Percentiles rank a stretch among this genome's conserved stretches.
These are phyloP conservation scores for Aspergillus leporis DNA, from an alignment of 495 filamentous ascomycete species.

Conservation along the genomic window DNA sequence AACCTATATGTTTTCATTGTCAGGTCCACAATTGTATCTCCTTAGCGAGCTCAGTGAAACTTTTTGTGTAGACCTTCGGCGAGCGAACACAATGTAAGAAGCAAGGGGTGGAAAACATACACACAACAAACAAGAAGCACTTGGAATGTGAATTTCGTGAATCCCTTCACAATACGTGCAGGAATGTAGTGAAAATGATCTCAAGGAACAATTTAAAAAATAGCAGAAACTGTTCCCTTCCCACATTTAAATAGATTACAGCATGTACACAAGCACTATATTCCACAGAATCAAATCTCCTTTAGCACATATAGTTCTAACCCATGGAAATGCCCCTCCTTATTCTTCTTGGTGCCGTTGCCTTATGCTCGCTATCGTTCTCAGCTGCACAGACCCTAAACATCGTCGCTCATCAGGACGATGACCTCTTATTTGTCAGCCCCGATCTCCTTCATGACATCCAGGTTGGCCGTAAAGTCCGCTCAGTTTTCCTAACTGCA, in stretches of 20 bases:
- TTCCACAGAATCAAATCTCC: not conserved
- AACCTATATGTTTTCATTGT: too few species aligned
- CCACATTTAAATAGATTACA: too few species aligned
- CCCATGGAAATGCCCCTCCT: not conserved
- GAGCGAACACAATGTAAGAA: not conserved
- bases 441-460: slow-evolving; percentile 20
- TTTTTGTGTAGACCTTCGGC: not conserved
- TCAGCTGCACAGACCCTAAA: slow-evolving; percentile 16
- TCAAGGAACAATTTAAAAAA: too few species aligned
- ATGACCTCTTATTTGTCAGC: slow-evolving; percentile 24
- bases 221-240: too few species aligned
- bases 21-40: too few species aligned
- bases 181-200: not conserved
- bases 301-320: not conserved
- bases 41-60: too few species aligned
- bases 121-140: not conserved
- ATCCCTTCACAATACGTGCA: not conserved
- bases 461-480: slow-evolving; percentile 43
- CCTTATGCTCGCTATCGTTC: not conserved
- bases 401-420: slow-evolving; percentile 25
- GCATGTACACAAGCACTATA: too few species aligned
- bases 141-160: not conserved
- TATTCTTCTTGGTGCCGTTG: not conserved
- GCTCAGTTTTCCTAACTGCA: slow-evolving; percentile 80
- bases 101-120: not conserved